A percentile compares a stretch with the other conserved stretches of the same genome.
phyloP scores from a whole-genome alignment of 176 grass and related monocot genomes.

The Secale cereale region DNA sequence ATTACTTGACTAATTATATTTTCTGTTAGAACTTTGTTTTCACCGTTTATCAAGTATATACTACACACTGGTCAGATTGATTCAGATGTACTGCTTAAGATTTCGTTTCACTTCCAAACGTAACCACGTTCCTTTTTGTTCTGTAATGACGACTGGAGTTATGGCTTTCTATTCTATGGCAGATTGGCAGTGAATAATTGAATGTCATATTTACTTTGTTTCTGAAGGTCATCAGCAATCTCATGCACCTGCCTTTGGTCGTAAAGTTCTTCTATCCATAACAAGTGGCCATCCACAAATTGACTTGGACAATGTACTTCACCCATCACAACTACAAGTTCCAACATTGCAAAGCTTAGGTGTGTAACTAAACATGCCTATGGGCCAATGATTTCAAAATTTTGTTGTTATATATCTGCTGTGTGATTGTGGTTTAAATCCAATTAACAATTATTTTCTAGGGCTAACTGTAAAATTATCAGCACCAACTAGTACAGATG shows the following conservation, averaged over 20 bases:
- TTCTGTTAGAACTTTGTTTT: not conserved
- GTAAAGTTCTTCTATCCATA: conserved; percentile 45
- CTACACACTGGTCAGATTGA: not conserved
- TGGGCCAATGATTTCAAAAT: conserved; percentile 7
- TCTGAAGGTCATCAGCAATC: conserved; percentile 45
- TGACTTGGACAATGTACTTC: conserved; percentile 28
- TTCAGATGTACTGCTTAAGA: not conserved
- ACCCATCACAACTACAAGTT: conserved; percentile 38
- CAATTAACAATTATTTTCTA: conserved; percentile 15
- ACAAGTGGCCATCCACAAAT: conserved; percentile 17
- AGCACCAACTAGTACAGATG: conserved; percentile 17
- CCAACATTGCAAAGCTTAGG: conserved; percentile 36
- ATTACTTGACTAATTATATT: not conserved
- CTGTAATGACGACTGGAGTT: not conserved
- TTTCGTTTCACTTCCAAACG: not conserved
- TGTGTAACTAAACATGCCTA: conserved; percentile 18
- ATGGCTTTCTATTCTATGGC: not conserved
- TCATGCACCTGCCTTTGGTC: conserved; percentile 34
- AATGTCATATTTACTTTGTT: conserved; percentile 28
- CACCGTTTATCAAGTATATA: not conserved
- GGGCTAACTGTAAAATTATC: conserved; percentile 21
- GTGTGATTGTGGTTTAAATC: conserved; percentile 22
- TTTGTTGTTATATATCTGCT: not conserved
- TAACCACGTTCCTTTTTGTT: not conserved
- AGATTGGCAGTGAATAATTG: too few relatives aligned